Base-by-base conservation (phyloP, 2,329 filamentous ascomycete genomes). In the Leptographium flavum region DNA sequence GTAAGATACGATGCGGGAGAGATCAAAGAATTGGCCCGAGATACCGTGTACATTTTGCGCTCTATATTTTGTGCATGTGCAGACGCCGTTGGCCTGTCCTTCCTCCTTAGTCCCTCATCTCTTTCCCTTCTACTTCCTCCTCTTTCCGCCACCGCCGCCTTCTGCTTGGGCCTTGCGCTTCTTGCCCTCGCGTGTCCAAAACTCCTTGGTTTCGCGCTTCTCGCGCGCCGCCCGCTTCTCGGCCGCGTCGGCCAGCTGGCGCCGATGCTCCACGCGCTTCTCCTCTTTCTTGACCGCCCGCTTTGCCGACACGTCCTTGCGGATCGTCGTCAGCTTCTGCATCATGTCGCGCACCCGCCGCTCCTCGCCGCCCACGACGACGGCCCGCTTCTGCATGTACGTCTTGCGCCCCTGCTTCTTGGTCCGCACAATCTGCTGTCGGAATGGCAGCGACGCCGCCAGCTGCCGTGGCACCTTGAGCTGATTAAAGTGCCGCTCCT, bases 351-450 rank as follows among this genome's bases (percentile, higher is more conserved):
- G 73, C 5, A 87, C 87, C 62, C 82, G 83, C 71, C 83, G 87
- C 73, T 98, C 92, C 62, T 96, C 90, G 13, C 81, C 73, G 15
- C 86, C 65, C 22, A 94, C 77, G 28, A 94, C 79, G n/a, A 96
- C 87, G 14, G 90, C 92, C 10, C 92, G 83, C 68, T 95, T 95
- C 69, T 94, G 87, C 71, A 94, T 72, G 62, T 98, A 98, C 21
- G 88, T 94, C 58, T 81, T 66, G 56, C 79, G 81, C 61, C 76
- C 79, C 67, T 88, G 86, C 49, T 83, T 79, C 64, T 82, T 83
- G 68, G 83, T 90, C 59, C 79, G 69, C 21, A 82, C 75, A 57
- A 94, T 88, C 62, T 98, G 92, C 13, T 83, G 88, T 60, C 88
- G 90, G 76, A 84, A 98, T 5, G 92, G 92, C 10, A 98, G 75